These are phyloP conservation scores for Backusella tuberculispora DNA, from an alignment of 192 early-diverging fungal genomes.

Conservation along the genomic window DNA sequence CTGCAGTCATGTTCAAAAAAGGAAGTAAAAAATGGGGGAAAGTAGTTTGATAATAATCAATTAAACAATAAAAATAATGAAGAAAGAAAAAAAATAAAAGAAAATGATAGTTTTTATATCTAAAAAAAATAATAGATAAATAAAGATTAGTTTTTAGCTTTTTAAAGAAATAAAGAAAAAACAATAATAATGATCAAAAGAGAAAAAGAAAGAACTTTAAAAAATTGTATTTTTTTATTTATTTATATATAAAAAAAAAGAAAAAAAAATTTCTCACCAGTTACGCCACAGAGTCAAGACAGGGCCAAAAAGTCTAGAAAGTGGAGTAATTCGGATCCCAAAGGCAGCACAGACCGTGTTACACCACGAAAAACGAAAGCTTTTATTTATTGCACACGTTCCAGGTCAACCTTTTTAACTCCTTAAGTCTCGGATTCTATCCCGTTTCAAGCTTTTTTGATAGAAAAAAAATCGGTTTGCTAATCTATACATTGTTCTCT, in stretches of 20 bases:
- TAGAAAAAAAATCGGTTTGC: constrained; percentile 5
- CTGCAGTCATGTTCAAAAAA: constrained; percentile 29
- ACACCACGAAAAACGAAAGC: neutral
- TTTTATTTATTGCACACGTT: constrained; percentile 11
- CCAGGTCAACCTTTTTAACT: neutral
- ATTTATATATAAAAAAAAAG: neutral
- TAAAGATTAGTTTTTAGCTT: neutral
- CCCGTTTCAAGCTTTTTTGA: constrained; percentile 10
- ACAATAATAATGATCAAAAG: neutral
- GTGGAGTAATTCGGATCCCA: constrained; percentile 19
- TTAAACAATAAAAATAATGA: neutral
- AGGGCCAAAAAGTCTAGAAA: constrained; percentile 18
- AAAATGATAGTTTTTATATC: constrained; percentile 7
- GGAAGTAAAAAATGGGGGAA: neutral
- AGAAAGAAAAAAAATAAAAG: neutral
- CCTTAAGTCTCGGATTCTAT: constrained; percentile 1
- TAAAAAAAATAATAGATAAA: constrained; percentile 10
- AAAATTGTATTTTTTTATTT: neutral
- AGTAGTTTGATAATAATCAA: neutral
- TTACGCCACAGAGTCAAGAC: constrained; percentile 3
- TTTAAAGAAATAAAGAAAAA: neutral
- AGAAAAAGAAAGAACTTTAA: neutral
- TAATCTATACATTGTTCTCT: no score
- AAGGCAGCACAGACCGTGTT: constrained; percentile 24
- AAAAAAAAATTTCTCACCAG: neutral